Base-by-base conservation (phyloP, 768 basidiomycete genomes). In the Lactarius sanguifluus region DNA sequence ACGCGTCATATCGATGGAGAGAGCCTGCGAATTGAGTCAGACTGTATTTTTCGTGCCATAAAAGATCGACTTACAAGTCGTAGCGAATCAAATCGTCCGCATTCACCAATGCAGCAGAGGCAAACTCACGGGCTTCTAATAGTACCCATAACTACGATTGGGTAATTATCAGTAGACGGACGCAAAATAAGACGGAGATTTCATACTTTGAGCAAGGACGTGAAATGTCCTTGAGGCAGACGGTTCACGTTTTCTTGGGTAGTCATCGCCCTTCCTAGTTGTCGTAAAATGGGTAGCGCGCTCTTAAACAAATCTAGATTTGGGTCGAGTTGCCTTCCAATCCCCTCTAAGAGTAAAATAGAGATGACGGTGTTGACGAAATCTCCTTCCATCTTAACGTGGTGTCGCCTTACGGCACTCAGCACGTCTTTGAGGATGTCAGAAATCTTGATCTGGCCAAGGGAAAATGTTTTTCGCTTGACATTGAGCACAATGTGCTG, bases 321-420 rank as follows among this genome's bases (percentile, higher is more conserved):
- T 1, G 97, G 96, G 77, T 99, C 95, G 69, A 99, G 76, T 78
- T 91, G 94, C 66, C 96, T 80, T 25, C 97, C 97, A 71, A 99
- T 98, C 1, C 97, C 97, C 77, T 99, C 97, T 62, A 99, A 79
- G 47, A 99, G 76, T 62, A 99, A 77, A 64, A 98, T 94, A 12
- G 92, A 92, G 66, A 99, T 90, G 66, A 99, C 94, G 0, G 97
- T 98, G 77, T 99, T 99, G 74, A 98, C 88, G 74, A 99, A 99
- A 76, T 98, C 97, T 16, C 90, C 94, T 78, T 99, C 96, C 88
- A 99, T 92, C 81, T 94, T 98, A 69, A 98, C 97, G 74, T 97
- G 96, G 76, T 98, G 96, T 70, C 85, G 82, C 65, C 95, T 81
- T 4, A 99, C 96, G 40, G 88, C 86, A 71, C 80, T 88, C 58